Evolutionary conservation across 768 basidiomycete species (phyloP).

Genomic region (Cystoderma amianthinum): DNA sequence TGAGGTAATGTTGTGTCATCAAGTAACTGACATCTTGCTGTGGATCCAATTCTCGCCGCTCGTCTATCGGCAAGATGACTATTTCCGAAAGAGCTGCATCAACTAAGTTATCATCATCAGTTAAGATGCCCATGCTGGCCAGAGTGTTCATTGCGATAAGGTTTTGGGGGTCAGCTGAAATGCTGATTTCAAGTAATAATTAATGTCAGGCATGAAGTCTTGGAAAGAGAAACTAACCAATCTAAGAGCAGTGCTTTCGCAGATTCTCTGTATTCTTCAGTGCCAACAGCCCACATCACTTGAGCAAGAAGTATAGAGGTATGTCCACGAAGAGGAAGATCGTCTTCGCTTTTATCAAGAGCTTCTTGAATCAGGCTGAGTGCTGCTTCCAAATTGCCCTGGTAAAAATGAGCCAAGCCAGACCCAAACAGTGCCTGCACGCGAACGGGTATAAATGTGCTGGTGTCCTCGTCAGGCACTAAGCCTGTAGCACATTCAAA

Average conservation of each 20-base stretch:
- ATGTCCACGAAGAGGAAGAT: conserved; percentile 51
- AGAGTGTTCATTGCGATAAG: conserved; percentile 76
- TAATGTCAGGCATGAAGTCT: background rate
- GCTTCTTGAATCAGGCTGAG: conserved; percentile 64
- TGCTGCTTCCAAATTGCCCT: conserved; percentile 55
- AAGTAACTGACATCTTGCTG: conserved; percentile 64
- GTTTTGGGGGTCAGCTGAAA: conserved; percentile 72
- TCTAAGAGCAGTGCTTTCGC: conserved; percentile 78
- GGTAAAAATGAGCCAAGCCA: conserved; percentile 66
- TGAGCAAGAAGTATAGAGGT: conserved; percentile 77
- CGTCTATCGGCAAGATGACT: conserved; percentile 58
- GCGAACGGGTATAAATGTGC: conserved; percentile 34
- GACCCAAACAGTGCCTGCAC: conserved; percentile 64
- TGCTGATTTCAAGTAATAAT: conserved; percentile 35
- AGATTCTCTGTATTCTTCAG: conserved; percentile 67
- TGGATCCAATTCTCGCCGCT: conserved; percentile 62
- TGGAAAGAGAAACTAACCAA: conserved; percentile 43
- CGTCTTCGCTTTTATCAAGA: conserved; percentile 44
- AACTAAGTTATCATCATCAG: conserved; percentile 68
- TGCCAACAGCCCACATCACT: conserved; percentile 76
- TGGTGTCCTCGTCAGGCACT: conserved; percentile 40
- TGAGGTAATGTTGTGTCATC: conserved; percentile 63
- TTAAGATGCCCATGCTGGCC: conserved; percentile 85
- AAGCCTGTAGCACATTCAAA: conserved; percentile 72
- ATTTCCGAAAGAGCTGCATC: conserved; percentile 87